These are phyloP conservation scores for Crucibulum laeve DNA, from an alignment of 768 basidiomycete genomes.

Conservation along the genomic window DNA sequence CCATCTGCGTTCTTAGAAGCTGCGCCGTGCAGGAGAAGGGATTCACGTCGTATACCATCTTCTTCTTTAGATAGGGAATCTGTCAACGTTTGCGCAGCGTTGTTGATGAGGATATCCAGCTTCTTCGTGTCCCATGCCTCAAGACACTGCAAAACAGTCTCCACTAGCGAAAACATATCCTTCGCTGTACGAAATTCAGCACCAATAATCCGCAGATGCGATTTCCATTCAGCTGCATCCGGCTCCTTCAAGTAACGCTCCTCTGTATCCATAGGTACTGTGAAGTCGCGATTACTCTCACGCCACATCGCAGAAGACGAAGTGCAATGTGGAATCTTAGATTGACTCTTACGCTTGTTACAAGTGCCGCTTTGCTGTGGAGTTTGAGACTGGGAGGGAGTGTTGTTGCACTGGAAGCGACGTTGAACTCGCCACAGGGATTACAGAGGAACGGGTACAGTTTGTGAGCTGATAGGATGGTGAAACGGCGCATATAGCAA, in stretches of 20 bases:
- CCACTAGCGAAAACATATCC: background rate
- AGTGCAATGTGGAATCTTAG: slow-evolving; percentile 25
- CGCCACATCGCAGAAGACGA: slow-evolving; percentile 26
- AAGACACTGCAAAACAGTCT: background rate
- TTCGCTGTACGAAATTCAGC: background rate
- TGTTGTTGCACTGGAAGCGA: slow-evolving; percentile 19
- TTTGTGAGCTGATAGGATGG: slow-evolving; percentile 12
- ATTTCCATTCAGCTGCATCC: slow-evolving; percentile 2
- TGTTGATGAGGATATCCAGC: slow-evolving; percentile 28
- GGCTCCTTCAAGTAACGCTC: slow-evolving; percentile 19
- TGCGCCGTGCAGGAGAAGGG: no score
- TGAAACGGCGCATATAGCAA: slow-evolving; percentile 24
- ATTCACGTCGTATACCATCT: slow-evolving; percentile 19
- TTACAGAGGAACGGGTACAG: slow-evolving; percentile 19
- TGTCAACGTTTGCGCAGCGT: slow-evolving; percentile 31
- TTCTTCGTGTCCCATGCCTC: slow-evolving; percentile 7
- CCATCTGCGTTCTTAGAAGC: no score
- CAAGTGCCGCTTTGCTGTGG: slow-evolving; percentile 19
- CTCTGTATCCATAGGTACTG: slow-evolving; percentile 29
- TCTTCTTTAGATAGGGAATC: slow-evolving; percentile 21
- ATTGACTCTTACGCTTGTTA: slow-evolving; percentile 30
- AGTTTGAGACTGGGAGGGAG: slow-evolving; percentile 21
- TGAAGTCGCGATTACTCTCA: slow-evolving; percentile 22
- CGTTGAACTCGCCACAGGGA: slow-evolving; percentile 25
- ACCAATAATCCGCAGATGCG: background rate